Percentiles rank a stretch among this genome's conserved stretches.
Evolutionary conservation across 805 yeast species (phyloP).

Genomic region (Ogataea trehaloabstinens): DNA sequence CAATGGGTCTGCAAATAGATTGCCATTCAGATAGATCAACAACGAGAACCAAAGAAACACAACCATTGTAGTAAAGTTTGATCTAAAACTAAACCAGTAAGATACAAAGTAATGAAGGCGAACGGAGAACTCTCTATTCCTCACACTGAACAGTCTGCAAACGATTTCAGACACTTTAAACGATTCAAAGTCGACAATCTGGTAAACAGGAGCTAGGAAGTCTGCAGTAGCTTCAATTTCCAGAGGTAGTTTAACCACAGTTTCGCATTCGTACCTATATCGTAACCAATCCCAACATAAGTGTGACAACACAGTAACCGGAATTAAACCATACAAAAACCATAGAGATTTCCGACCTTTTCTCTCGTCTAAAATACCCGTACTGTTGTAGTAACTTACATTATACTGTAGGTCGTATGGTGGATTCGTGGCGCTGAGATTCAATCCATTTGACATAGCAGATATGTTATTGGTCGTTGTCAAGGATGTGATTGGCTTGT

Average conservation of each 20-base stretch:
- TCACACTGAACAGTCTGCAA: not conserved
- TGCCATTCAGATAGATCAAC: conserved; percentile 6
- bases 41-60: conserved; percentile 7
- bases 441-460: not conserved
- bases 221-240: conserved; percentile 9
- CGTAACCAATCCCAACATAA: conserved; percentile 16
- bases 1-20: not conserved
- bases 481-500: not conserved
- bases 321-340: conserved; percentile 1
- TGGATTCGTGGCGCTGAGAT: not conserved
- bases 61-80: conserved; percentile 7
- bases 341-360: not conserved
- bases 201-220: conserved; percentile 9
- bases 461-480: not conserved
- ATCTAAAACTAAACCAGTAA: conserved; percentile 16
- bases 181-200: conserved; percentile 14
- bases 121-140: conserved; percentile 2
- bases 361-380: not conserved
- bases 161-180: conserved; percentile 7
- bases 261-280: conserved; percentile 14
- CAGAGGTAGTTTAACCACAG: conserved; percentile 4
- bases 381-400: not conserved
- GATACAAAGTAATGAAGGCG: conserved; percentile 11
- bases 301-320: conserved; percentile 4
- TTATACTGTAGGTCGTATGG: not conserved